Evolutionary conservation across 805 yeast genomes (phyloP).

Genomic region (Jamesozyma rosinii): DNA sequence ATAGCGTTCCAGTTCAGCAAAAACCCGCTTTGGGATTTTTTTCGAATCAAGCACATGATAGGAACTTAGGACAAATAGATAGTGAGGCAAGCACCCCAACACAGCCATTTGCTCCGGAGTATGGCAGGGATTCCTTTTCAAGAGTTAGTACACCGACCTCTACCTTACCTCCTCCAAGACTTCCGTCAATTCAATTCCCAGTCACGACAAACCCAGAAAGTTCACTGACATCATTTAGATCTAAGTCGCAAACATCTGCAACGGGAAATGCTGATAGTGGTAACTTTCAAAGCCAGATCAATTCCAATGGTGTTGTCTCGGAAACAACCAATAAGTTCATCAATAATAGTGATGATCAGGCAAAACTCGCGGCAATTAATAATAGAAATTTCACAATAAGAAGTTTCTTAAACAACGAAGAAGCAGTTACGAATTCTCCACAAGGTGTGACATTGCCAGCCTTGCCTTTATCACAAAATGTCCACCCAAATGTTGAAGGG

Average conservation of each 20-base stretch:
- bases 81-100: slow-evolving; percentile 1
- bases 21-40: slow-evolving; percentile 27
- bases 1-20: slow-evolving; percentile 24
- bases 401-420: slow-evolving; percentile 2
- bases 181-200: slow-evolving; percentile 26
- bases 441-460: neutral
- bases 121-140: slow-evolving; percentile 18
- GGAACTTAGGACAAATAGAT: neutral
- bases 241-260: neutral
- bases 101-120: slow-evolving; percentile 14
- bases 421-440: neutral
- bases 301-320: neutral
- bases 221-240: neutral
- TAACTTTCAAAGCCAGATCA: neutral
- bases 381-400: neutral
- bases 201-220: neutral
- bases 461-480: neutral
- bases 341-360: neutral
- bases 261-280: neutral
- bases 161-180: slow-evolving; percentile 27
- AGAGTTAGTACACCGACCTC: slow-evolving; percentile 14
- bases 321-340: neutral
- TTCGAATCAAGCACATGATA: slow-evolving; percentile 7
- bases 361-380: neutral
- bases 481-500: neutral